Evolutionary conservation across 1,139 yeast species (phyloP).

Genomic region (Suhomyces yuchorum): DNA sequence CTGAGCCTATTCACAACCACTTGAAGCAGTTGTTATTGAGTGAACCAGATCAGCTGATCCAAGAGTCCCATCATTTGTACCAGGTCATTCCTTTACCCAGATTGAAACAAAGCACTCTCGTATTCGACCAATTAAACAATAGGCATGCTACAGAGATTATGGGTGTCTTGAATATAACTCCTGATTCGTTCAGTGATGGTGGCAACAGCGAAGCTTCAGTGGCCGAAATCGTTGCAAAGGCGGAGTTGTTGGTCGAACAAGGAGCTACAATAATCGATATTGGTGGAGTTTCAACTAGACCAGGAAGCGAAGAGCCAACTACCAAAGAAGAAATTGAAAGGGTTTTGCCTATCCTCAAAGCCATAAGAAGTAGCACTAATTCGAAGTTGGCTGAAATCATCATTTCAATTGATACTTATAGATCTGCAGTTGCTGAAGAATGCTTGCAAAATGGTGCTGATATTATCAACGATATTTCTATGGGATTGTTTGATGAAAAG

Average conservation of each 20-base stretch:
- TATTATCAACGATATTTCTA: slow-evolving; percentile 87
- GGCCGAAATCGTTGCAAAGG: slow-evolving; percentile 36
- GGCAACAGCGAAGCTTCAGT: slow-evolving; percentile 45
- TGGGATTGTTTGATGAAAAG: slow-evolving; percentile 67
- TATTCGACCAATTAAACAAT: slow-evolving; percentile 40
- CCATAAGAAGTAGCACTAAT: slow-evolving; percentile 50
- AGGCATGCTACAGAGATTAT: slow-evolving; percentile 57
- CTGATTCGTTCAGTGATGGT: slow-evolving; percentile 96
- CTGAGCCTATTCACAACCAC: slow-evolving; percentile 75
- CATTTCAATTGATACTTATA: slow-evolving; percentile 83
- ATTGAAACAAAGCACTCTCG: slow-evolving; percentile 26
- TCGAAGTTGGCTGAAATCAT: slow-evolving; percentile 43
- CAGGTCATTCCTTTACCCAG: slow-evolving; percentile 50
- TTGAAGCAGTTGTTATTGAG: slow-evolving; percentile 55
- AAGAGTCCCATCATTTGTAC: slow-evolving; percentile 48
- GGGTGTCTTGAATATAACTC: slow-evolving; percentile 90
- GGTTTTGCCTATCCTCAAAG: slow-evolving; percentile 68
- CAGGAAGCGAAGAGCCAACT: slow-evolving; percentile 66
- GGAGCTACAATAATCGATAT: slow-evolving; percentile 79
- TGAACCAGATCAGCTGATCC: slow-evolving; percentile 37
- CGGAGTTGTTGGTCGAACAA: slow-evolving; percentile 47
- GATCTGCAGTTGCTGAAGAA: slow-evolving; percentile 70
- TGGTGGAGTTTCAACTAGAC: slow-evolving; percentile 93
- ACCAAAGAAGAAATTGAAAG: slow-evolving; percentile 62
- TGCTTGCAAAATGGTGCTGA: slow-evolving; percentile 81